Percentiles rank a stretch among this genome's conserved stretches.
Evolutionary conservation across 148 eudicot species (phyloP).

Genomic region (Hydrangea macrophylla): DNA sequence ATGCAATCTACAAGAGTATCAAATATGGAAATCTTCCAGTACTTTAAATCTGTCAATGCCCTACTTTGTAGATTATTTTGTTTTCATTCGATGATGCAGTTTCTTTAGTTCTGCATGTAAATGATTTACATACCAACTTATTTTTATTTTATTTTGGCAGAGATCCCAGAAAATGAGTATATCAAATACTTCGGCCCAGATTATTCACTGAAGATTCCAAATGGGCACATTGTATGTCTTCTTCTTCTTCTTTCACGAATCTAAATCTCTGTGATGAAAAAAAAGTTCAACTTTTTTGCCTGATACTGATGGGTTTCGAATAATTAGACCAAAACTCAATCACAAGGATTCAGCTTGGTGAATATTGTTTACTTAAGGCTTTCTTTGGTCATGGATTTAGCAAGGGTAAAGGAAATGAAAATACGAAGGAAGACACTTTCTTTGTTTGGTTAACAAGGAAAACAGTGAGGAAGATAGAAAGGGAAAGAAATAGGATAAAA

Average conservation of each 20-base stretch:
- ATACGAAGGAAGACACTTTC: no score
- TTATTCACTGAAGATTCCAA: constrained; percentile 70
- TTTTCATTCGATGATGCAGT: background rate
- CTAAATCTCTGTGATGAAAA: background rate
- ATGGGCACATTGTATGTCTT: constrained; percentile 63
- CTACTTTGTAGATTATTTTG: background rate
- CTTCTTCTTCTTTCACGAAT: background rate
- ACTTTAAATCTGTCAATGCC: no score
- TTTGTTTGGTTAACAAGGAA: no score
- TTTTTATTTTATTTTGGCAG: constrained; percentile 34
- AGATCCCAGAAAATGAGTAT: constrained; percentile 91
- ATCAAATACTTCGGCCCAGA: constrained; percentile 91
- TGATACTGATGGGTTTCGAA: background rate
- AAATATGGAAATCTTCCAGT: no score
- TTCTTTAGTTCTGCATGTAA: background rate
- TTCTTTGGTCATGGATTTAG: no score
- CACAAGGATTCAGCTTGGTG: background rate
- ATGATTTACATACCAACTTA: background rate
- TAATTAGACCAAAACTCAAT: background rate
- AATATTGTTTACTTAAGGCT: no score
- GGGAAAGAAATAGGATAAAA: no score
- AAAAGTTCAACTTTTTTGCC: background rate
- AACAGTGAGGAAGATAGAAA: no score
- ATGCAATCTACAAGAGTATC: no score
- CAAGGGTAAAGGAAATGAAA: no score